Base-by-base conservation (phyloP, 805 yeast species). In the Candida boidinii region DNA sequence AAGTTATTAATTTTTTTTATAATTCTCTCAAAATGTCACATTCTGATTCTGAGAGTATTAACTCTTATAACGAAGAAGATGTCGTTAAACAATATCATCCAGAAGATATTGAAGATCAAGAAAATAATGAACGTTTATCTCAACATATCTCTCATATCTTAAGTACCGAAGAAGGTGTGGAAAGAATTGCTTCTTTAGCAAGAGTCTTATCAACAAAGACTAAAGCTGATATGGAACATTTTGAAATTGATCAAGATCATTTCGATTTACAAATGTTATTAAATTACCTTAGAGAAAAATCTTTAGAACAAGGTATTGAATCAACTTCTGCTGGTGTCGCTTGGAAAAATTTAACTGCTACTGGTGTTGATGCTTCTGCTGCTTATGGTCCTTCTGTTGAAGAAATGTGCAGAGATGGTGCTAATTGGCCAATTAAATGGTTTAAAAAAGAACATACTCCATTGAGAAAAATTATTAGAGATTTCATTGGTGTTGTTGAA, bases 341-440 rank as follows among this genome's bases (percentile, higher is more conserved):
- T 3, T 62, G 67, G 45, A 64, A 56, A 36, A 49, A 54, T 30
- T 41, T 67, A 12, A 65, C 69, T 7, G 64, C 69, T 34, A 55
- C 63, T 42, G 73, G 70, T 53, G 44, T 62, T 33, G 79, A 75
- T 39, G 66, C 73, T 15, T 70, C 73, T 20, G 72, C 73, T 29
- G 70, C 73, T 11, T 64, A 57, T 44, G 70, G 70, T 30, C 70
- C 70, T 20, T 60, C 68, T 13, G 64, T 66, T 20, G 60, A 54
- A 21, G 70, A 68, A 45, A 53, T 64, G 62, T 18, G 54, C 2
- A 58, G 68, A 42, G 59, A 56, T 21, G 29, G 47, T 17, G 35
- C 43, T 18, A 41, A 49, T 21, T 44, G 53, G 43, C 62, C 66
- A 13, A 29, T 35, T 7, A 48, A 47, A 31, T 43, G 49, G 9